These are phyloP conservation scores for Suzukiozyma palmioleophila DNA, from an alignment of 1,139 yeast genomes.

Conservation along the genomic window DNA sequence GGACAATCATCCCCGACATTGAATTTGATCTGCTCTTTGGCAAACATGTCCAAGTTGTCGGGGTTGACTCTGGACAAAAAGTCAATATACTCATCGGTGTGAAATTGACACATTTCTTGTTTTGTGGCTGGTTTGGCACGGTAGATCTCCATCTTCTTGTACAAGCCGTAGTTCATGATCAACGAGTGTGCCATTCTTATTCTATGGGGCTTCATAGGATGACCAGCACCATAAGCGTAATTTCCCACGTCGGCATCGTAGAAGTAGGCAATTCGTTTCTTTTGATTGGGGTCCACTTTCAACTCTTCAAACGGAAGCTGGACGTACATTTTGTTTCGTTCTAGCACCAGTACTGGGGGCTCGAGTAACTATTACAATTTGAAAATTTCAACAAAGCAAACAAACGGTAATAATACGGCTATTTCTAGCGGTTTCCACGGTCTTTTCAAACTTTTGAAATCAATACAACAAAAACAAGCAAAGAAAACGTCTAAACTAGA, in stretches of 20 bases:
- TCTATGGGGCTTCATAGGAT: slow-evolving; percentile 98
- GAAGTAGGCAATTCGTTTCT: slow-evolving; percentile 45
- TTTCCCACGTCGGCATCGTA: slow-evolving; percentile 85
- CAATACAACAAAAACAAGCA: too few species aligned
- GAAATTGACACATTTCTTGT: slow-evolving; percentile 98
- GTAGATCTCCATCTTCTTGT: slow-evolving; percentile 95
- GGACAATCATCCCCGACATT: slow-evolving; percentile 98
- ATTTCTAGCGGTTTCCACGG: too few species aligned
- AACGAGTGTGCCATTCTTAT: slow-evolving; percentile 98
- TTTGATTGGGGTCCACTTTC: slow-evolving; percentile 36
- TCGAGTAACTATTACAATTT: too few species aligned
- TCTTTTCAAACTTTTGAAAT: too few species aligned
- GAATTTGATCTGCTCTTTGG: slow-evolving; percentile 89
- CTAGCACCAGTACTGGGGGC: too few species aligned
- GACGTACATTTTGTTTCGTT: slow-evolving; percentile 23
- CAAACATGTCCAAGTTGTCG: slow-evolving; percentile 85
- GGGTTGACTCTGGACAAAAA: slow-evolving; percentile 91
- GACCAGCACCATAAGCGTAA: slow-evolving; percentile 97
- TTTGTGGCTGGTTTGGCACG: slow-evolving; percentile 97
- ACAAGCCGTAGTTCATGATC: slow-evolving; percentile 94
- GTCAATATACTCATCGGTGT: slow-evolving; percentile 95
- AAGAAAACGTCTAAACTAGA: too few species aligned
- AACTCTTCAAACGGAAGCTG: slow-evolving; percentile 44
- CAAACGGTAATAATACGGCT: too few species aligned
- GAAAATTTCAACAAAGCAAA: too few species aligned